Base-by-base conservation (phyloP, 768 basidiomycete species). In the Pleurotus ostreatus region DNA sequence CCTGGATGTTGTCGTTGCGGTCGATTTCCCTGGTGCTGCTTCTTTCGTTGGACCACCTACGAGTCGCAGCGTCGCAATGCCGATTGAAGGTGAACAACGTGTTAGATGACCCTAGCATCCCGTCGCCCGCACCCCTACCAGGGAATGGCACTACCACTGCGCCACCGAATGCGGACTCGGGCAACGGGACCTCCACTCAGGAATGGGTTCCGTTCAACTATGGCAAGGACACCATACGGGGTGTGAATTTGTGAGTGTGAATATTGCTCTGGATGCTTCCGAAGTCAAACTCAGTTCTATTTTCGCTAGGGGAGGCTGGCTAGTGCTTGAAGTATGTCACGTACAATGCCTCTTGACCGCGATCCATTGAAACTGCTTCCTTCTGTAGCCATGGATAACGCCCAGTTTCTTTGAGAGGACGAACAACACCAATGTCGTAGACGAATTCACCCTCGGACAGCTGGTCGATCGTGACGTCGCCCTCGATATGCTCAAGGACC, bases 311-410 rank as follows among this genome's bases (percentile, higher is more conserved):
- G 83, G 83, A 13, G 83, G 83, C 1, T 85, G 84, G 84, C 78
- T 85, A 57, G 81, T 85, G 13, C 68, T 85, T 2, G 84, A 85
- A 72, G 81, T 79, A 46, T 44, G 69, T 46, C 20, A 25, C 23
- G 6, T 6, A 48, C 30, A 34, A 18, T 25, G 9, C 20, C 47
- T 46, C 26, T 34, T 38, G 41, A 12, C 7, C 40, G 51, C 44
- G 43, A 26, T 34, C 15, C 34, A 40, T 40, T 55, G 13, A 55
- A 16, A 39, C 25, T 13, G 15, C 8, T 25, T 37, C 11, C 4
- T n/a, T 22, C 20, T 11, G 4, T 57, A 88, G 84, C 86, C 87
- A 30, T 89, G 88, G 88, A 89, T 90, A 55, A 89, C 86, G 1
- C 88, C 88, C 1, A 86, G 84, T 62, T 73, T 89, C 9, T 90